Conservation (phyloP, 805 yeast genomes). For the Tetrapisispora taiwanensis region DNA sequence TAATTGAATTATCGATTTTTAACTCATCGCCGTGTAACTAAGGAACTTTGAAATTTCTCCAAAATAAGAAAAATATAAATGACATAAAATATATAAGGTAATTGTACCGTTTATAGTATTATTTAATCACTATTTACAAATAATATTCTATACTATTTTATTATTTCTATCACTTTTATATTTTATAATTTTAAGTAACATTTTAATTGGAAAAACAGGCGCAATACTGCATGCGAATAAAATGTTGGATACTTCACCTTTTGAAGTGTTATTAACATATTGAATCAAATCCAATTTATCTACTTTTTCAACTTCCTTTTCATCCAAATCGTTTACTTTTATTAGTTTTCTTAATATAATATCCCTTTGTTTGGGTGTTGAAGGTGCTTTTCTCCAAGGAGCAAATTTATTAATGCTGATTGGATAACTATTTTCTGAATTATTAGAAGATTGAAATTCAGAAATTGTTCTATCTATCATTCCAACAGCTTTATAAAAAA, state of each 20-base stretch:
- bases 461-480: slow-evolving; percentile 22
- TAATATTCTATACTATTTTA: too few relatives aligned
- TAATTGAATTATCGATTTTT: too few relatives aligned
- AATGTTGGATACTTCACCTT: slow-evolving; percentile 24
- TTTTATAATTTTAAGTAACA: slow-evolving; percentile 13
- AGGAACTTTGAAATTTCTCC: too few relatives aligned
- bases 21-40: too few relatives aligned
- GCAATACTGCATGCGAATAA: slow-evolving; percentile 23
- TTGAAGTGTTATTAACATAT: slow-evolving; percentile 8
- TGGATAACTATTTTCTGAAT: neutral
- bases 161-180: slow-evolving; percentile 5
- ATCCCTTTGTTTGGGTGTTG: slow-evolving; percentile 23
- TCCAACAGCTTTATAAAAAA: slow-evolving; percentile 5
- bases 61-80: too few relatives aligned
- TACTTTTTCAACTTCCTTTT: slow-evolving; percentile 3
- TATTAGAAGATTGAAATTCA: slow-evolving; percentile 6
- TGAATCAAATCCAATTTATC: neutral
- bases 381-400: slow-evolving; percentile 25
- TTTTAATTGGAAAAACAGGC: slow-evolving; percentile 19
- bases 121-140: too few relatives aligned
- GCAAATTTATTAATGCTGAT: slow-evolving; percentile 20
- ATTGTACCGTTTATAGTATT: too few relatives aligned
- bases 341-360: slow-evolving; percentile 8
- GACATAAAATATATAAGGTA: too few relatives aligned
- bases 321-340: neutral